A percentile compares a stretch with the other conserved stretches of the same genome.
Evolutionary conservation across 2,329 filamentous ascomycete genomes (phyloP).

Genomic region (Chaetoscypha palmicola): DNA sequence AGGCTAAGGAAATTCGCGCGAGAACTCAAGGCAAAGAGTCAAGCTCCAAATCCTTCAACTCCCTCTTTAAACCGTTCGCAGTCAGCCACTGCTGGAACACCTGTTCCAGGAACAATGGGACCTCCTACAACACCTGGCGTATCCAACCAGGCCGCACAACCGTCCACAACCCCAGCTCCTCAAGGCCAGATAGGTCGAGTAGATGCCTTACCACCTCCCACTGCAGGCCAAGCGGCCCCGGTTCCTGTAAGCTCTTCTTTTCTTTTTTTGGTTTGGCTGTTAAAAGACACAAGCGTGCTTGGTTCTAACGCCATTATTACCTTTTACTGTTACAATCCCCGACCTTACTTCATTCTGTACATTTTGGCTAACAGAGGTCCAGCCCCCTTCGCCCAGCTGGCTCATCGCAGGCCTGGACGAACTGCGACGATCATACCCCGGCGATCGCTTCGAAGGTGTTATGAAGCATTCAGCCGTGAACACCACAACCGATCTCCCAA

Average conservation of each 20-base stretch:
- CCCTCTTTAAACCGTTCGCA: constrained; percentile 37
- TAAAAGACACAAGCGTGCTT: too few relatives aligned
- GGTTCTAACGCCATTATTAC: too few relatives aligned
- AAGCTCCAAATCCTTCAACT: constrained; percentile 31
- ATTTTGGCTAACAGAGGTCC: constrained; percentile 18
- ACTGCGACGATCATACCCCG: constrained; percentile 63
- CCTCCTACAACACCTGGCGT: constrained; percentile 38
- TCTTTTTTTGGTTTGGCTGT: too few relatives aligned
- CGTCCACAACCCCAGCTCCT: constrained; percentile 33
- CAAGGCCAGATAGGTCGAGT: constrained; percentile 57
- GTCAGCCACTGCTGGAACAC: constrained; percentile 40
- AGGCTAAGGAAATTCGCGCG: constrained; percentile 62
- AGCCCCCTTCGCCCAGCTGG: constrained; percentile 87
- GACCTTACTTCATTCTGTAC: not conserved
- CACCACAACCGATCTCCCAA: constrained; percentile 57
- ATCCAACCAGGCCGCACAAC: constrained; percentile 30
- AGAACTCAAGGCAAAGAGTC: constrained; percentile 41
- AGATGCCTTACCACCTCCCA: constrained; percentile 55
- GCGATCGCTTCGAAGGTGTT: constrained; percentile 77
- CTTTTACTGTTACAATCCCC: too few relatives aligned
- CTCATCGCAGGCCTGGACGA: constrained; percentile 65
- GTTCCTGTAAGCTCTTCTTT: constrained; percentile 59
- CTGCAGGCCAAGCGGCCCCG: constrained; percentile 47
- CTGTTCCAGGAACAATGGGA: constrained; percentile 47
- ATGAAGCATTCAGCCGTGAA: constrained; percentile 89